Conservation (phyloP, 208 protist genomes). For the Herpetomonas samuelpessoai region DNA sequence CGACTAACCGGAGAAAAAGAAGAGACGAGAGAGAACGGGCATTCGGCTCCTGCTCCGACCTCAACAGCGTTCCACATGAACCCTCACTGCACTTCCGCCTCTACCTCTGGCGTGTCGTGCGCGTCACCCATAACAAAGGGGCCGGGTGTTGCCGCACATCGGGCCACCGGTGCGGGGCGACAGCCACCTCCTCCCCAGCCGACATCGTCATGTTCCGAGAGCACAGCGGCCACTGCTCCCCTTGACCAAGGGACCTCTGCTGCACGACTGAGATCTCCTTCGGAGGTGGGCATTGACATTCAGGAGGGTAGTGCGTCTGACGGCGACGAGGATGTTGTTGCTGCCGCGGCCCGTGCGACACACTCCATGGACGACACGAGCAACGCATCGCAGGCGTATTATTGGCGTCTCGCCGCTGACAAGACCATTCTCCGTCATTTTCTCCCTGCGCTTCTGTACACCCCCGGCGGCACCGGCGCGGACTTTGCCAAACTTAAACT, state of each 20-base stretch:
- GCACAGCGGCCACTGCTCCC: not conserved
- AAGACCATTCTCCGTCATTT: conserved; percentile 50
- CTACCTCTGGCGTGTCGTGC: not conserved
- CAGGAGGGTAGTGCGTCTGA: not conserved
- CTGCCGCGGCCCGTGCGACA: no score
- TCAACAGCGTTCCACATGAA: no score
- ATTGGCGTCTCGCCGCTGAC: conserved; percentile 40
- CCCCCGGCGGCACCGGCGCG: conserved; percentile 58
- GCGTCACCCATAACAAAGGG: not conserved
- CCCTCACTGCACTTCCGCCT: no score
- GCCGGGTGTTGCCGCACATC: not conserved
- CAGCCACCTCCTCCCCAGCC: no score
- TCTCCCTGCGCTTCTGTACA: conserved; percentile 65
- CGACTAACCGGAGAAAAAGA: not conserved
- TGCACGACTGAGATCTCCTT: no score
- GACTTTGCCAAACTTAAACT: conserved; percentile 76
- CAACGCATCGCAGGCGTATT: conserved; percentile 6
- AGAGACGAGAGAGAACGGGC: not conserved
- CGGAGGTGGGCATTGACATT: not conserved
- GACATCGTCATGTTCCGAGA: not conserved
- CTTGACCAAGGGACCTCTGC: no score
- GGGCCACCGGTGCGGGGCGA: not conserved
- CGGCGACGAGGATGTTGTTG: not conserved
- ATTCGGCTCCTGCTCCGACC: no score
- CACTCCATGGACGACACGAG: not conserved